Evolutionary conservation across 371 early-diverging fungal genomes (phyloP), one percentile per base, ranked within the genome.

Genomic region (Coemansia sp.): DNA sequence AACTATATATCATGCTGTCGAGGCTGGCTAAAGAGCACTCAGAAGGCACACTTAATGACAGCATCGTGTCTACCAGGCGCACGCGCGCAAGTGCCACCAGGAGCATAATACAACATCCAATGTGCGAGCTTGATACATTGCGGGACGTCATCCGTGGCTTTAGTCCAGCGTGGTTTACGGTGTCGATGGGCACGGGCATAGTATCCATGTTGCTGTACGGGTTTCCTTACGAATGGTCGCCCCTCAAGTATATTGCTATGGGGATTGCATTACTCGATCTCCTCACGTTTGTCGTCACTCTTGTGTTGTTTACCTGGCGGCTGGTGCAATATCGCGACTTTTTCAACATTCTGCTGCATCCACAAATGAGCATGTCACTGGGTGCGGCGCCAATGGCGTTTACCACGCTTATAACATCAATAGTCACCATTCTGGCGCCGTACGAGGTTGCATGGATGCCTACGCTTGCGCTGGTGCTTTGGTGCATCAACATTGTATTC

Each of bases 311-410:
- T 2, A 7, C 62, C 3, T 66, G 70, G 29, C 59, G 84, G 2
- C 60, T 79, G 16, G 58, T 70, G 1, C 45, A 72, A 39, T 80
- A 77, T 63, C 84, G 86, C 48, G 70, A 73, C 21, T 58, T 82
- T 3, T 50, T 72, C 58, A 24, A 39, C 13, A 73, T 76, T 5
- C 66, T 84, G 60, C n/a, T 84, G 21, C 82, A 85, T 39, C 79
- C 85, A 7, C 65, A 78, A 24, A 72, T 77, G 51, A 78, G 82
- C 64, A 66, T 85, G 69, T 63, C 79, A 22, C 45, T 85, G 21
- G 85, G 85, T 47, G 71, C 84, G 0, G 67, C 82, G 11, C 85
- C 85, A 0, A 85, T 85, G 85, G 81, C 82, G 0, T 57, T 85
- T 24, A 70, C 78, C 14, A 84, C 84, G 3, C 62, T 85, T 24